Evolutionary conservation across 192 early-diverging fungal species (phyloP).

Genomic region (Podochytrium sp.): DNA sequence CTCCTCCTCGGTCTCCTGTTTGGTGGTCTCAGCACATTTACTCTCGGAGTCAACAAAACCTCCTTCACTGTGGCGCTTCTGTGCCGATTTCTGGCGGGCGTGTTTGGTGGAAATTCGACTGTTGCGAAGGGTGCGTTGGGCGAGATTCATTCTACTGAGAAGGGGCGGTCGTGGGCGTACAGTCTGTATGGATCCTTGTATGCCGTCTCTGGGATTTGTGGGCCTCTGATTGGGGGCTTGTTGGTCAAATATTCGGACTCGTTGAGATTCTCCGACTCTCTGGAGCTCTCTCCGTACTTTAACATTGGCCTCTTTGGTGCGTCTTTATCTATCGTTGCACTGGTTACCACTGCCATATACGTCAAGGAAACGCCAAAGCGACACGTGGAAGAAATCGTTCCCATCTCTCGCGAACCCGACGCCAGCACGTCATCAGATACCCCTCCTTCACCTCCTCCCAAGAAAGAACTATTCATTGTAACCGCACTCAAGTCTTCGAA

Average conservation of each 20-base stretch:
- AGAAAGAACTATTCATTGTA: neutral
- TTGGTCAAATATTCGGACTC: neutral
- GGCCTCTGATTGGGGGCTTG: constrained; percentile 31
- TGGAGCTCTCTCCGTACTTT: neutral
- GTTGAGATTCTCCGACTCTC: too few relatives aligned
- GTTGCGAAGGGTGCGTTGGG: constrained; percentile 56
- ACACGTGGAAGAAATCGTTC: neutral
- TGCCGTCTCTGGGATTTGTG: constrained; percentile 31
- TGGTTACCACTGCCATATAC: neutral
- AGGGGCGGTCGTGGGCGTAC: constrained; percentile 45
- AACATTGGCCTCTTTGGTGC: neutral
- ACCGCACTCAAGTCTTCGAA: neutral
- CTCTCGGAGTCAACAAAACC: constrained; percentile 18
- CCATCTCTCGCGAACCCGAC: neutral
- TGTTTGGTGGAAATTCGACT: constrained; percentile 54
- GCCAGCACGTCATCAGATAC: neutral
- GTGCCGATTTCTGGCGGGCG: constrained; percentile 48
- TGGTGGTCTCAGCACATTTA: constrained; percentile 8
- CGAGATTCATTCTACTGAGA: constrained; percentile 37
- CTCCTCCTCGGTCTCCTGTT: constrained; percentile 19
- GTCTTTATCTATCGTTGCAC: neutral
- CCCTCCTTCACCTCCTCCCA: too few relatives aligned
- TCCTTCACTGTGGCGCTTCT: constrained; percentile 32
- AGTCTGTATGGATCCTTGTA: constrained; percentile 49
- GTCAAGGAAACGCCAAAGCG: neutral